Conservation (phyloP, 2,329 filamentous ascomycete species). For the Magnaporthiopsis rhizophila region DNA sequence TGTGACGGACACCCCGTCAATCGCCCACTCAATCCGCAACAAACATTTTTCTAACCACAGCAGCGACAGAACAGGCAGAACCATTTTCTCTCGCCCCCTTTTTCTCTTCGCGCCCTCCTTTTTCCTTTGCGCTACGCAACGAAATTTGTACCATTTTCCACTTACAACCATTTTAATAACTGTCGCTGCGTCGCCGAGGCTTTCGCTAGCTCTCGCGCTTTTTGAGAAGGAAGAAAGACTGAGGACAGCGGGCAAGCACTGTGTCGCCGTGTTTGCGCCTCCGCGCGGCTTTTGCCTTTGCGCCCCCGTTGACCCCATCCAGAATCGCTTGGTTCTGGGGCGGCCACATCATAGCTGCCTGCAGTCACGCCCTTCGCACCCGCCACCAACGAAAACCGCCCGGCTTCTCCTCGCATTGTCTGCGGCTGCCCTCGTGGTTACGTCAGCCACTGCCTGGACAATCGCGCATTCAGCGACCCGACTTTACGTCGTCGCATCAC, state of each 20-base stretch:
- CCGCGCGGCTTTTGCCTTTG: slow-evolving; percentile 5
- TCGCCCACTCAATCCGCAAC: slow-evolving; percentile 10
- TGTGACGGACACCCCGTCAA: slow-evolving; percentile 3
- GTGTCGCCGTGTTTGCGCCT: slow-evolving; percentile 1
- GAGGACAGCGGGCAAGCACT: background rate
- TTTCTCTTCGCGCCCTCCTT: slow-evolving; percentile 12
- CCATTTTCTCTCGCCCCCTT: slow-evolving; percentile 14
- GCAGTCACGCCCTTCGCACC: slow-evolving; percentile 1
- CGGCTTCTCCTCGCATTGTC: background rate
- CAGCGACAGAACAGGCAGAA: slow-evolving; percentile 4
- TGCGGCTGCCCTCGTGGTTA: slow-evolving; percentile 9
- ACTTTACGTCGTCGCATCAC: slow-evolving; percentile 3
- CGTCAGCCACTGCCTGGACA: slow-evolving; percentile 14
- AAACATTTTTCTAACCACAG: slow-evolving; percentile 7
- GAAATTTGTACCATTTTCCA: slow-evolving; percentile 2
- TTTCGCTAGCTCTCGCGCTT: slow-evolving; percentile 41
- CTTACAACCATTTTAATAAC: slow-evolving; percentile 13
- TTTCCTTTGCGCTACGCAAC: slow-evolving; percentile 13
- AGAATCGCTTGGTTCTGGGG: slow-evolving; percentile 12
- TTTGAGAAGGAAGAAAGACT: background rate
- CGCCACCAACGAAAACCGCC: background rate
- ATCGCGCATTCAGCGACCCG: slow-evolving; percentile 1
- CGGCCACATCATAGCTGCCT: slow-evolving; percentile 22
- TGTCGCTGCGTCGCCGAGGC: slow-evolving; percentile 20
- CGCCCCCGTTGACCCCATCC: slow-evolving; percentile 1